Conservation (phyloP, 257 asterid genomes). For the Forsythia viridissima region DNA sequence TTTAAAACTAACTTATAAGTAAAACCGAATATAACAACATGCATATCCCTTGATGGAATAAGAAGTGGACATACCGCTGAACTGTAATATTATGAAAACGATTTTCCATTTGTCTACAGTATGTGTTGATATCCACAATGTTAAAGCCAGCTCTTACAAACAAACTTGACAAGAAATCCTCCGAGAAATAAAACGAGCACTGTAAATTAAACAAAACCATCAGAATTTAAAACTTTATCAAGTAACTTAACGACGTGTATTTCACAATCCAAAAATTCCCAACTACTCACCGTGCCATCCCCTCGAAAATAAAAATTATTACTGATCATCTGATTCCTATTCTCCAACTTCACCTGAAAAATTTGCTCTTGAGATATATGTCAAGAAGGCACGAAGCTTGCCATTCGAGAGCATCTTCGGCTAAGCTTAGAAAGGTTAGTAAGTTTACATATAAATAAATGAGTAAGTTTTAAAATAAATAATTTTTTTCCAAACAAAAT, state of each 20-base stretch:
- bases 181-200: constrained; percentile 78
- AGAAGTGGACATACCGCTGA: constrained; percentile 44
- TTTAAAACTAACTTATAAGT: too few relatives aligned
- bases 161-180: constrained; percentile 57
- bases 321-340: constrained; percentile 67
- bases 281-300: constrained; percentile 79
- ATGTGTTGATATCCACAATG: constrained; percentile 47
- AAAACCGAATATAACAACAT: background rate
- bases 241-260: constrained; percentile 17
- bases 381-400: constrained; percentile 6
- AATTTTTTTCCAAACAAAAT: too few relatives aligned
- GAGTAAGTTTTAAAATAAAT: too few relatives aligned
- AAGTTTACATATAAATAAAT: background rate
- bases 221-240: background rate
- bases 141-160: constrained; percentile 59
- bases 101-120: constrained; percentile 59
- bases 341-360: constrained; percentile 74
- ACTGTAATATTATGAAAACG: constrained; percentile 54
- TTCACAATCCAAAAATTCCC: constrained; percentile 13
- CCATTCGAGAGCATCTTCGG: constrained; percentile 5
- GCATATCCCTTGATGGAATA: background rate
- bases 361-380: constrained; percentile 16
- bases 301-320: constrained; percentile 65
- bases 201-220: constrained; percentile 36
- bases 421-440: background rate